Evolutionary conservation across 2,329 filamentous ascomycete genomes (phyloP), one percentile per base, ranked within the genome.

Genomic region (Trichoderma endophyticum): DNA sequence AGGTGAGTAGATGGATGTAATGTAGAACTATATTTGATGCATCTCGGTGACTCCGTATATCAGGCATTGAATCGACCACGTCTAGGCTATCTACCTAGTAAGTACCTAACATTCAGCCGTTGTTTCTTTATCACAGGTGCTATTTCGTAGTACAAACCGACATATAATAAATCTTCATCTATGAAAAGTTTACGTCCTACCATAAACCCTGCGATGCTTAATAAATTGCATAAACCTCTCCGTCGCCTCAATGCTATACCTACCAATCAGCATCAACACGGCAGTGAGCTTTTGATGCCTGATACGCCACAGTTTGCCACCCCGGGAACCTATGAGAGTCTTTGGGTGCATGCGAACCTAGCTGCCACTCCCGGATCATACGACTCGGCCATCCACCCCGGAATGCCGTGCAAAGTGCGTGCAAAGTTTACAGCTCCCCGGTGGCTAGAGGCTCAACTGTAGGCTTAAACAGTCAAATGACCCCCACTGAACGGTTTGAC

Each of bases 291-390:
- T 34, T 69, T 26, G 54, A 61, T 48, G 56, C 34, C 36, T 21
- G 66, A 56, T 24, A 26, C 30, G 66, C 66, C 66, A 61, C 66
- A 61, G 66, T 69, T 69, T 69, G 66, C 66, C 66, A 69, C 66
- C 28, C 9, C 34, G n/a, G 18, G 28, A 61, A 39, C 66, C 65
- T 24, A 32, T 54, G 48, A 24, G 39, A 15, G 14, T 34, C n/a
- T 24, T 43, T 8, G 39, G 39, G 39, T 43, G 15, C 39, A n/a
- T 43, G 39, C 39, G 39, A 43, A 62, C 39, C 24, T 43, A 28
- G 21, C 48, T 67, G 32, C 48, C 64, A 67, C 64, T 39, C 48
- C 48, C 64, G 64, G 26, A 39, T 67, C 64, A 67, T 67, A 67
- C 64, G 64, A 67, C 30, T 24, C 54, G 51, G 12, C 48, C 21